phyloP scores from a whole-genome alignment of 345 rosid genomes.

The Ceriops decandra region DNA sequence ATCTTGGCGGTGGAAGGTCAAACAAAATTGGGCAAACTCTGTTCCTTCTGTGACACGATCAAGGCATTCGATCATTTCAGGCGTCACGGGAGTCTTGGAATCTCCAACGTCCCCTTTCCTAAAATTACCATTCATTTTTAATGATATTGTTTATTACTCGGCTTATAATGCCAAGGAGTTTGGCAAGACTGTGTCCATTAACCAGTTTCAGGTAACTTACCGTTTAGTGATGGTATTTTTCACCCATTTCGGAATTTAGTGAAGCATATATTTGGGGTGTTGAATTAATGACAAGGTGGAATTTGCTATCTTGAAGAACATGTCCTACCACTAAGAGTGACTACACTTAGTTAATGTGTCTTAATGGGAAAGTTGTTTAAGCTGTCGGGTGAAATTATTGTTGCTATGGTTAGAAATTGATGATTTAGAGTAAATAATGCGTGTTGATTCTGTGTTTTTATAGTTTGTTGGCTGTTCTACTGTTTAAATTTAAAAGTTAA shows the following conservation, averaged over 20 bases:
- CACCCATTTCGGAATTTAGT: background rate
- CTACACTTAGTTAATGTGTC: too few species aligned
- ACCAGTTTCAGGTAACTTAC: constrained; percentile 81
- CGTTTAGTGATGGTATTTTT: background rate
- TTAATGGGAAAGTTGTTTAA: too few species aligned
- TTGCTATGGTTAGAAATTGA: too few species aligned
- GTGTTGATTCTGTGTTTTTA: too few species aligned
- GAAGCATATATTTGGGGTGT: background rate
- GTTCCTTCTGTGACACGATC: background rate
- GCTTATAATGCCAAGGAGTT: constrained; percentile 76
- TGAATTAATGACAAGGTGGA: background rate
- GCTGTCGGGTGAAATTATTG: too few species aligned
- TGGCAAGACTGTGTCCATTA: constrained; percentile 78
- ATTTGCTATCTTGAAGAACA: background rate
- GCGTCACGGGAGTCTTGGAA: background rate
- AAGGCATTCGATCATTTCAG: background rate
- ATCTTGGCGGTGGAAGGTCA: background rate
- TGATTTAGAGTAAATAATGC: too few species aligned
- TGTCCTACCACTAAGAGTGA: too few species aligned
- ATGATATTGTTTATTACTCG: constrained; percentile 42
- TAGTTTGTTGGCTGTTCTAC: too few species aligned
- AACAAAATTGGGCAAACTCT: background rate
- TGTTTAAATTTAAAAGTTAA: too few species aligned
- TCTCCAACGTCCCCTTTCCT: background rate
- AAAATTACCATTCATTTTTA: background rate